Conservation (phyloP, 495 filamentous ascomycete genomes). For the Amorphotheca resinae region DNA sequence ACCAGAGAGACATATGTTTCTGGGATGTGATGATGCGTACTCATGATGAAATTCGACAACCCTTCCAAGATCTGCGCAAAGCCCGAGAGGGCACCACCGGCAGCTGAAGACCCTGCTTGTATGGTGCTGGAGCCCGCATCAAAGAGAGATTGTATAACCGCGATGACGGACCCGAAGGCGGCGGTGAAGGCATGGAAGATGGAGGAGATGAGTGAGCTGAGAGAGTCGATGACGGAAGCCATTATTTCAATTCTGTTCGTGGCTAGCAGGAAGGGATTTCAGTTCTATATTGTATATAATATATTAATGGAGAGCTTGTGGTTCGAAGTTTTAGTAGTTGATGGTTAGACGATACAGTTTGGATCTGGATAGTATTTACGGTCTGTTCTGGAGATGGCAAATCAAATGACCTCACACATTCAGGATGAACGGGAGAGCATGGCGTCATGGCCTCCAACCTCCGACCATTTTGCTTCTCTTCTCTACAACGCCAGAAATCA, state of each 20-base stretch:
- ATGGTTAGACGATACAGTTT: too few relatives aligned
- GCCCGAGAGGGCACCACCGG: conserved; percentile 14
- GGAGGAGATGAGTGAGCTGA: conserved; percentile 27
- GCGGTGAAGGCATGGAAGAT: conserved; percentile 18
- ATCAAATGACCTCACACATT: not conserved
- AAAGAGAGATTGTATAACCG: conserved; percentile 26
- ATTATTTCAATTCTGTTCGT: too few relatives aligned
- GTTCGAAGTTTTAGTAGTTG: too few relatives aligned
- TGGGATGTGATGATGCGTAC: conserved; percentile 26
- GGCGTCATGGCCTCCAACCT: too few relatives aligned
- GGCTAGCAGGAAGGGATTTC: not conserved
- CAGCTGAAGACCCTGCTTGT: conserved; percentile 18
- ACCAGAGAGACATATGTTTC: too few relatives aligned
- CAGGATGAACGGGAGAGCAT: too few relatives aligned
- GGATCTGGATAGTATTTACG: not conserved
- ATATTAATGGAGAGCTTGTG: not conserved
- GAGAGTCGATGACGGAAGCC: conserved; percentile 24
- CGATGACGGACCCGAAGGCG: conserved; percentile 17
- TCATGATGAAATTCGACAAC: conserved; percentile 28
- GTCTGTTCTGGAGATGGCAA: not conserved
- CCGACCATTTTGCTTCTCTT: too few relatives aligned
- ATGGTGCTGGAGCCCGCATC: conserved; percentile 24
- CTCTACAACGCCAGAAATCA: too few relatives aligned
- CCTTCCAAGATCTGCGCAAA: conserved; percentile 26
- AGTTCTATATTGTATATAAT: not conserved